Base-by-base conservation (phyloP, 208 protist genomes). In the Plasmodiophora brassicae region DNA sequence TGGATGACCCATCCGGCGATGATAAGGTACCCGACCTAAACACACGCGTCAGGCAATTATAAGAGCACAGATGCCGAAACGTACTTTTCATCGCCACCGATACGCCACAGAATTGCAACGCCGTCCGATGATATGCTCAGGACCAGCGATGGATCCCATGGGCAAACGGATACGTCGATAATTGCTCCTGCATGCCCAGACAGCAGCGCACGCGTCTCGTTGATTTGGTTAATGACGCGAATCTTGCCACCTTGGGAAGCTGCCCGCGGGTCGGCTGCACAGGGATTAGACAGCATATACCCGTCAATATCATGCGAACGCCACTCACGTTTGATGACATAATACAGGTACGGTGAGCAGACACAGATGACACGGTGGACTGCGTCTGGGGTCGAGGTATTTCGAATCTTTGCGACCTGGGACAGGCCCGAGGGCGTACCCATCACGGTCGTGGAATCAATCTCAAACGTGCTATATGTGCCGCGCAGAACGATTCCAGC, bases 121-220 rank as follows among this genome's bases (percentile, higher is more conserved):
- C 65, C 65, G 65, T 5, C 65, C 32, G 5, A 38, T 14, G 65
- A 5, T 32, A 78, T 44, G n/a, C 65, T 78, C n/a, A 78, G 5
- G 32, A 78, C 65, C 65, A 78, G n/a, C 20, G 65, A 78, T 32
- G 65, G n/a, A 78, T 78, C n/a, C 65, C 65, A 78, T 5, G 65
- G 65, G n/a, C 65, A 78, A 44, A 78, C 32, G 32, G 41, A 32
- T 5, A 78, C 65, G n/a, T 78, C 65, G n/a, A 38, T 8, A 5
- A 78, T 32, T 78, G n/a, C 10, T 32, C 14, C 65, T 44, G 65
- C 32, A 32, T 78, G 65, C 10, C 65, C 65, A 5, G 65, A 38
- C 20, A 78, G n/a, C n/a, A 78, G n/a, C n/a, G 65, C n/a, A 44
- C 65, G 5, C 5, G 65, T 32, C 41, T 38, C 65, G 32, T 8